phyloP scores from a whole-genome alignment of 805 yeast genomes.

The Metschnikowia cerradonensis region DNA sequence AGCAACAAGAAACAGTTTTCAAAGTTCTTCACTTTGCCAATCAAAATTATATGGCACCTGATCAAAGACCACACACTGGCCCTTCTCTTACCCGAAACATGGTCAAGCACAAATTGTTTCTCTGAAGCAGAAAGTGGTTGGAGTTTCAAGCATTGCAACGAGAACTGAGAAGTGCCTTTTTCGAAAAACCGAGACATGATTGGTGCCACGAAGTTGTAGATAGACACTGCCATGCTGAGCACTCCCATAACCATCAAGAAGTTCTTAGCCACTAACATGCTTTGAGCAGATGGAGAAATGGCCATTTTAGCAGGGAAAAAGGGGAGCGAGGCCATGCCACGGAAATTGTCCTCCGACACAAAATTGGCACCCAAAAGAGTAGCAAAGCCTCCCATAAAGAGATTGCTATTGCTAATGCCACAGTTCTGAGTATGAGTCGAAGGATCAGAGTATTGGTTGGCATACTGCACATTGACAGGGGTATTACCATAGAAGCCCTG shows the following conservation, averaged over 20 bases:
- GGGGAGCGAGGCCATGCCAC: conserved; percentile 48
- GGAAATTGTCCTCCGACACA: conserved; percentile 46
- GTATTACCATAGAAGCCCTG: conserved; percentile 1
- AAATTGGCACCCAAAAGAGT: conserved; percentile 60
- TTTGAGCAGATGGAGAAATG: not conserved
- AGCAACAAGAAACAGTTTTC: conserved; percentile 32
- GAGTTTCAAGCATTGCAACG: not conserved
- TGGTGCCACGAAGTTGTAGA: not conserved
- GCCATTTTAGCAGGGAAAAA: conserved; percentile 11
- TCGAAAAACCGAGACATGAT: not conserved
- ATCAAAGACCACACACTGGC: conserved; percentile 16
- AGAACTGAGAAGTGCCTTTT: not conserved
- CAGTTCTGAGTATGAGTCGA: not conserved
- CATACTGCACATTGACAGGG: conserved; percentile 1
- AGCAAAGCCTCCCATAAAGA: conserved; percentile 61
- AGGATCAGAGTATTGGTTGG: not conserved
- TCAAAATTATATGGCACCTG: conserved; percentile 26
- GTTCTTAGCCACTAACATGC: not conserved
- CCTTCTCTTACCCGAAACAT: conserved; percentile 18
- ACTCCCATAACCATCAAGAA: conserved; percentile 1
- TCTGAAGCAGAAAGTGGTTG: conserved; percentile 4
- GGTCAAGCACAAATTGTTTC: conserved; percentile 14
- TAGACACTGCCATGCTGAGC: not conserved
- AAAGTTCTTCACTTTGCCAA: conserved; percentile 27
- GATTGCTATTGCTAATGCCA: conserved; percentile 24